Evolutionary conservation across 2,329 filamentous ascomycete genomes (phyloP).

Genomic region (Aspergillus oerlinghausenensis): DNA sequence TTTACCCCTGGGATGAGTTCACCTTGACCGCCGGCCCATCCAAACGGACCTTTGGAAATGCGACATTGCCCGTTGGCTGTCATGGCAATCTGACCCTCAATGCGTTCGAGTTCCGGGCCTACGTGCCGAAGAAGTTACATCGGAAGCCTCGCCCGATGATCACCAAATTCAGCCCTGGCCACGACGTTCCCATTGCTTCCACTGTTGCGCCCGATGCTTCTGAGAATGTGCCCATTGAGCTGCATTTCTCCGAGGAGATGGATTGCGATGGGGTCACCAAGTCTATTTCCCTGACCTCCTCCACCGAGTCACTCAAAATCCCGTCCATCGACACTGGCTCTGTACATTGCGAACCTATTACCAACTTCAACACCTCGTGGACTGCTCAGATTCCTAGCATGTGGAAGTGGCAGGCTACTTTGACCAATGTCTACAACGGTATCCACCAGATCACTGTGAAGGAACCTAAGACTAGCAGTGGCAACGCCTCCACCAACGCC

Average conservation of each 20-base stretch:
- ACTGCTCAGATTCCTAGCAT: constrained; percentile 49
- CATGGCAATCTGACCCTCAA: constrained; percentile 48
- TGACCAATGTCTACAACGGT: constrained; percentile 55
- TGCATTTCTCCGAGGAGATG: constrained; percentile 58
- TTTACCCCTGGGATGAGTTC: constrained; percentile 56
- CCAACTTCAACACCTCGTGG: constrained; percentile 25
- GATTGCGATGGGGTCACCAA: constrained; percentile 50
- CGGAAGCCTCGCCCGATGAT: constrained; percentile 51
- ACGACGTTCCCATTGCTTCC: constrained; percentile 54
- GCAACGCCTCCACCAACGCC: constrained; percentile 44
- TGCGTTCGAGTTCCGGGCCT: constrained; percentile 55
- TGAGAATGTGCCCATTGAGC: constrained; percentile 45
- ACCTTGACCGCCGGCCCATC: constrained; percentile 43
- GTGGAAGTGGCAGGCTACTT: constrained; percentile 50
- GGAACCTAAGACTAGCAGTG: constrained; percentile 45
- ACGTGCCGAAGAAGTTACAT: constrained; percentile 50
- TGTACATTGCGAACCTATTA: constrained; percentile 43
- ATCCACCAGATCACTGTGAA: constrained; percentile 54
- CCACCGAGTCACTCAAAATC: constrained; percentile 42
- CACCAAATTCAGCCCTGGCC: constrained; percentile 56
- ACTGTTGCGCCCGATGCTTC: constrained; percentile 34
- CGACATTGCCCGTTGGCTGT: constrained; percentile 50
- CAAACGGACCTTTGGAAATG: constrained; percentile 44
- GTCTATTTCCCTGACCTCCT: constrained; percentile 49
- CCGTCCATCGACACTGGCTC: constrained; percentile 42